Base-by-base conservation (phyloP, 768 basidiomycete genomes). In the Russula brevipes region DNA sequence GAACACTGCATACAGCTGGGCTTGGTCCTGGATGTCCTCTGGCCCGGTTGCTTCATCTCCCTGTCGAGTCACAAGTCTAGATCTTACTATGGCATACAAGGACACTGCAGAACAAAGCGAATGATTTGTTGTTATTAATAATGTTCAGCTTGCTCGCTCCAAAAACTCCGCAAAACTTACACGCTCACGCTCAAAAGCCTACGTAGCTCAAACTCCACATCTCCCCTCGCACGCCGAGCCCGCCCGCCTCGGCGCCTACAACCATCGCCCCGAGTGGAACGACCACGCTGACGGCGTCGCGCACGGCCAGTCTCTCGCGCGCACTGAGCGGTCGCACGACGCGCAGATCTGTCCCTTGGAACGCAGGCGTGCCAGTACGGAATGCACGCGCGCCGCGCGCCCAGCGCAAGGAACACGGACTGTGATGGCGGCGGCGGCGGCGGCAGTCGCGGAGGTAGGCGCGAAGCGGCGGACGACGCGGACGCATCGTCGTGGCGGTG, bases 151-250 rank as follows among this genome's bases (percentile, higher is more conserved):
- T 24, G 24, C 24, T 24, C 24, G 24, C 24, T 24, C 24, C 24
- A 24, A 24, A 24, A 24, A 1, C 24, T 24, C 24, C 24, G 24
- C 24, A 24, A 24, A 24, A 24, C 24, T 24, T 24, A 1, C 24
- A 24, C 24, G 24, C 24, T 24, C 24, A n/a, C n/a, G 35, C 31
- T 50, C 59, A 66, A 60, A 68, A 68, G 5, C 65, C 65, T 2
- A 68, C 65, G 16, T 66, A 68, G 50, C 67, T 68, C 67, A 66
- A 57, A 41, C 66, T 67, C 66, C 64, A 67, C 66, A 67, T 67
- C 60, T 67, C 66, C 35, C 64, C 64, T 45, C 58, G 47, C 41
- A 60, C 66, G 12, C 53, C 59, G 10, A 59, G 53, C 11, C 60
- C 59, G 4, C 50, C 55, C 17, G 59, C 57, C 24, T 60, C 63